These are phyloP conservation scores for Flagelloscypha sp. DNA, from an alignment of 768 basidiomycete genomes.

Conservation along the genomic window DNA sequence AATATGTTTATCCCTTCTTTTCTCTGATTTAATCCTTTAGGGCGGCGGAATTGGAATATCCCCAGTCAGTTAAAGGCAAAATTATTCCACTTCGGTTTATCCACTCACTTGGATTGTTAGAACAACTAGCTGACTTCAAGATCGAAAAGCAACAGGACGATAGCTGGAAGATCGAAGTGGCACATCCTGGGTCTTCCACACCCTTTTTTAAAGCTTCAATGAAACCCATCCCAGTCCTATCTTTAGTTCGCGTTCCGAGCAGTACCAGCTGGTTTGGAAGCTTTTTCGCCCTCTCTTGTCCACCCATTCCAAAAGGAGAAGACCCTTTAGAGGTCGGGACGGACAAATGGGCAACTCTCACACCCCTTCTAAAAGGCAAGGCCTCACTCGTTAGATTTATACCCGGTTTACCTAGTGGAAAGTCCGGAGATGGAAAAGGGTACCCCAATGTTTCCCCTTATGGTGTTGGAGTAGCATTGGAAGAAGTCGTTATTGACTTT, in stretches of 20 bases:
- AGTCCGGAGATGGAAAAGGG: too few relatives aligned
- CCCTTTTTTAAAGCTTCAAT: too few relatives aligned
- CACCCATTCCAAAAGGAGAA: slow-evolving; percentile 7
- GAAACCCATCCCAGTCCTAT: too few relatives aligned
- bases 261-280: slow-evolving; percentile 4
- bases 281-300: slow-evolving; percentile 9
- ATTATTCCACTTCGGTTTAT: not conserved
- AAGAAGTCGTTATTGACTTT: too few relatives aligned
- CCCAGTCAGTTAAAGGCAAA: slow-evolving; percentile 6
- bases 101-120: not conserved
- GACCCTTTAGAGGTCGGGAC: slow-evolving; percentile 7
- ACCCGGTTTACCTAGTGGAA: too few relatives aligned
- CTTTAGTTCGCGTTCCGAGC: too few relatives aligned
- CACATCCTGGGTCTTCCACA: not conserved
- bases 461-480: too few relatives aligned
- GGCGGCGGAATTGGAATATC: slow-evolving; percentile 9
- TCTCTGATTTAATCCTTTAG: slow-evolving; percentile 1
- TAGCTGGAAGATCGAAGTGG: too few relatives aligned
- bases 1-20: not conserved
- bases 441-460: too few relatives aligned
- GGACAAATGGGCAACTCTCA: slow-evolving; percentile 4
- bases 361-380: too few relatives aligned
- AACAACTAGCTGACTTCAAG: slow-evolving; percentile 4
- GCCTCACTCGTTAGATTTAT: too few relatives aligned
- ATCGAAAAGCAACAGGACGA: too few relatives aligned